A percentile compares a stretch with the other conserved stretches of the same genome.
phyloP scores from a whole-genome alignment of 2,329 filamentous ascomycete genomes.

The Didymella pomorum region DNA sequence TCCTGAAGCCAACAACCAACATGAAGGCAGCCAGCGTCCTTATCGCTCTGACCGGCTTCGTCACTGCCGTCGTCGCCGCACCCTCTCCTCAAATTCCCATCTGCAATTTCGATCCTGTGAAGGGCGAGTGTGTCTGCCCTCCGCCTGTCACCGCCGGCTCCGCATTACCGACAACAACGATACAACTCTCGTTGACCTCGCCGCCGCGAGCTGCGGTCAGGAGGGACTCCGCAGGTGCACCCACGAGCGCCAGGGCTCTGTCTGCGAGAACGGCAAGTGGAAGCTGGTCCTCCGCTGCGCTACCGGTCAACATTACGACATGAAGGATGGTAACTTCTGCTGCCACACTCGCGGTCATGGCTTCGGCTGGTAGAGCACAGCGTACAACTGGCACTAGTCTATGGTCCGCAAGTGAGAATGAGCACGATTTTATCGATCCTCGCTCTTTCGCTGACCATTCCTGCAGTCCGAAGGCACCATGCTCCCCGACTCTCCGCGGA shows the following conservation, averaged over 20 bases:
- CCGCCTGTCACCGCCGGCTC: background rate
- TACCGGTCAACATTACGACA: conserved; percentile 20
- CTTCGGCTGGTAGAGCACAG: conserved; percentile 1
- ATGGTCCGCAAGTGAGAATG: background rate
- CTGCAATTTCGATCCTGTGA: background rate
- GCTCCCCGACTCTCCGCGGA: background rate
- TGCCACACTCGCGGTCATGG: conserved; percentile 2
- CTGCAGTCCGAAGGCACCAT: background rate
- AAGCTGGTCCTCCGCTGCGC: conserved; percentile 21
- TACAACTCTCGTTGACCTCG: background rate
- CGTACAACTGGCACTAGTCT: too few species aligned
- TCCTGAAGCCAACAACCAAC: background rate
- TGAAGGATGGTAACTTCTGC: conserved; percentile 14
- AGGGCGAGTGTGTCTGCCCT: conserved; percentile 3
- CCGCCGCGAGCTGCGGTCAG: background rate
- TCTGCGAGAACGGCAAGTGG: conserved; percentile 4
- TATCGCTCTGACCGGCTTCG: background rate
- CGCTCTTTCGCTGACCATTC: background rate
- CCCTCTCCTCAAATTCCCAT: background rate
- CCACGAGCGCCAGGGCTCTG: conserved; percentile 4
- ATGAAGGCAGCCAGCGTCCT: conserved; percentile 52
- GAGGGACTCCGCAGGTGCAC: conserved; percentile 8
- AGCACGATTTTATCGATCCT: background rate
- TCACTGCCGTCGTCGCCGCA: background rate
- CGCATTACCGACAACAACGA: background rate